Base-by-base conservation (phyloP, 148 eudicot genomes). In the Heliosperma pusillum region DNA sequence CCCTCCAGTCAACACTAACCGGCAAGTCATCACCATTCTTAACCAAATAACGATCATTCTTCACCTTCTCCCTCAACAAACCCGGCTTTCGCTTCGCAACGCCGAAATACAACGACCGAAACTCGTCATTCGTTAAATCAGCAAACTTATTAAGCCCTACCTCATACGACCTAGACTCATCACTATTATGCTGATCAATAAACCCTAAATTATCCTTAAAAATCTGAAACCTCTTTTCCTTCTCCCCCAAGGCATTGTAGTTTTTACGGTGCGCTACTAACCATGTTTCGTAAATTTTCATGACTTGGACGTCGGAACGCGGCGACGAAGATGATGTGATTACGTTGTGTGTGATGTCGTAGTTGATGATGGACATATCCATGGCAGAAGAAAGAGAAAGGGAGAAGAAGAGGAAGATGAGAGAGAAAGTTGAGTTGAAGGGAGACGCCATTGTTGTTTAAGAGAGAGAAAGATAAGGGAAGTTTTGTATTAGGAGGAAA, bases 91-190 rank as follows among this genome's bases (percentile, higher is more conserved):
- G 60, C 77, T 58, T 84, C 10, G 50, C 8, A 36, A 36, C 77
- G 1, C 94, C 91, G 50, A 91, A 26, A 59, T 73, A 91, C 78
- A 17, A 71, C 2, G 80, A 66, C 16, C 89, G 80, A 67, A 81
- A 93, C 88, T 93, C 98, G 17, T 93, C 94, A 52, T 93, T 90
- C 10, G 84, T 89, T 85, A 94, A 66, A 83, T 90, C 98, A 4
- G 98, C 93, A 58, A 94, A 94, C 84, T 77, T 77, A 62, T 87
- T 94, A 64, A 94, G 73, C 61, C 97, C 93, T 7, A 94, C 62
- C 69, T 83, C 85, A 22, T 82, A 94, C 19, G 79, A 57, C 66
- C 76, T 61, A 21, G 73, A 66, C 24, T 52, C 82, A 25, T 76
- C 75, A 16, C 75, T 60, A 55, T 93, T 93, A 68, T 87, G 89